Evolutionary conservation across 2,329 filamentous ascomycete genomes (phyloP).

Genomic region (Penicillium sclerotiorum): DNA sequence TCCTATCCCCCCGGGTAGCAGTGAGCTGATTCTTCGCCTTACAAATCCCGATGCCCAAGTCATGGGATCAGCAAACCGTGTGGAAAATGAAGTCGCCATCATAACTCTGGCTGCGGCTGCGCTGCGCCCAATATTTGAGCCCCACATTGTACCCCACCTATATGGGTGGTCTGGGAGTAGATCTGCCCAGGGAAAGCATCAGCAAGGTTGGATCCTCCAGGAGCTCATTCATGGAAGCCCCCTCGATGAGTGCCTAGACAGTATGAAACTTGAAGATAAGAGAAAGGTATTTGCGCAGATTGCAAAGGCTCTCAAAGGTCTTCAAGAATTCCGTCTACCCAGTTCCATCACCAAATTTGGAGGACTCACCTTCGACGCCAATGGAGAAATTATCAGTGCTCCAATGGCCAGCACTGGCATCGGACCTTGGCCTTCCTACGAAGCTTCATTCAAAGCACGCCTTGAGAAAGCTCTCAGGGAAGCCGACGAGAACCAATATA

Average conservation of each 20-base stretch:
- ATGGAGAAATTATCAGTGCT: neutral
- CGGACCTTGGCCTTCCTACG: neutral
- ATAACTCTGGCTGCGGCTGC: neutral
- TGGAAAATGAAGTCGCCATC: neutral
- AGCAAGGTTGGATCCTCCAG: constrained; percentile 4
- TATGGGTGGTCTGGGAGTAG: neutral
- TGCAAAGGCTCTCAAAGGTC: neutral
- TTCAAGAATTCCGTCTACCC: neutral
- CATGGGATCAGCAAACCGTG: neutral
- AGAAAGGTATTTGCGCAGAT: neutral
- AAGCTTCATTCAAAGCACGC: constrained; percentile 1
- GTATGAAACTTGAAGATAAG: neutral
- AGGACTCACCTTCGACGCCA: neutral
- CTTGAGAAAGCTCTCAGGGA: neutral
- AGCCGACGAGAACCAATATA: neutral
- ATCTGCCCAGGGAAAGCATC: neutral
- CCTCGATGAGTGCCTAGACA: neutral
- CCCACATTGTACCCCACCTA: neutral
- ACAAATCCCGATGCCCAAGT: neutral
- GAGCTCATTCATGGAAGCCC: neutral
- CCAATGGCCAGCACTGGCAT: neutral
- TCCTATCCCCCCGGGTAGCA: neutral
- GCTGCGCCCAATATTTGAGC: neutral
- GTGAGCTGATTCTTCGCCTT: neutral
- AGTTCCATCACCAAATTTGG: neutral